Base-by-base conservation (phyloP, 2,329 filamentous ascomycete species). In the Volutella citrinella region DNA sequence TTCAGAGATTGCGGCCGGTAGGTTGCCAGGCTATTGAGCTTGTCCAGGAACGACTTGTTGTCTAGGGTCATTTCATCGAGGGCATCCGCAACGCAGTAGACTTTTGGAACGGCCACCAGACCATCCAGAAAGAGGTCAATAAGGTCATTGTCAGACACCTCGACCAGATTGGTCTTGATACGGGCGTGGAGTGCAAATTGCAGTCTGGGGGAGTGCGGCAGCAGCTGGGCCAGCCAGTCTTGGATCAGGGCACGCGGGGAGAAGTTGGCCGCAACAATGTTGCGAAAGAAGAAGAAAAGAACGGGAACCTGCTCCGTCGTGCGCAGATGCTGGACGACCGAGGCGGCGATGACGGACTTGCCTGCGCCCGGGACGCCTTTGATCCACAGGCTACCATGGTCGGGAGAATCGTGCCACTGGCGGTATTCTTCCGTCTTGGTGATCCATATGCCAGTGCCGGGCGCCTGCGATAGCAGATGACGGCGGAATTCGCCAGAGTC, bases 321-420 rank as follows among this genome's bases (percentile, higher is more conserved):
- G 11, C 34, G 31, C 6, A 52, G 14, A 11, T 52, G 42, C 20
- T 52, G 48, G 10, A 52, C 48, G 6, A 50, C 25, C 10, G 44
- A 45, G 1, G 48, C 49, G 4, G 48, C 46, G 34, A 39, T 45
- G 9, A 50, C 49, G 2, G 48, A 50, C 14, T 52, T 52, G 57
- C 49, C 49, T 1, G 49, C 48, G 7, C 49, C 46, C 2, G 49
- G 45, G 2, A 52, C 63, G 14, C 49, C 49, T 22, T 52, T 52
- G 21, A 52, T 49, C 46, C 46, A 52, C 15, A 52, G 40, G 9
- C 46, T 52, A 3, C 49, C 49, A 12, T 52, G 46, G 9, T 47
- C 35, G 6, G 36, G 30, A 18, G 45, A 48, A 13, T 45, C 49
- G 10, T 52, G 40, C 49, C 49, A 50, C 38, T 42, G 40, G 18